Conservation (phyloP, 1,284 basidiomycete genomes). For the Marasmius oreades region DNA sequence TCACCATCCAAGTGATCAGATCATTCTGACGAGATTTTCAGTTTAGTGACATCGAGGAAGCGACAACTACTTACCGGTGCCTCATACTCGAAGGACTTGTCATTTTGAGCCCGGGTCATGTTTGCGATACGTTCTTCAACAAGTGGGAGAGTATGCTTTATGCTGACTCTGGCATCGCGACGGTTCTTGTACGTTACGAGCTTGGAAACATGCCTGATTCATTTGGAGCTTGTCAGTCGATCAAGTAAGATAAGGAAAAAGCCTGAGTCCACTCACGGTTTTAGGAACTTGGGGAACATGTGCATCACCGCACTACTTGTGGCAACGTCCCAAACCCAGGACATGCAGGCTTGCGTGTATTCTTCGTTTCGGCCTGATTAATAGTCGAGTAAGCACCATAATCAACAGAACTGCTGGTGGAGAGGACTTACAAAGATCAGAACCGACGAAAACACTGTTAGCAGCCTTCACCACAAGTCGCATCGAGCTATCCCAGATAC, state of each 20-base stretch:
- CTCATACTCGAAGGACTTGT: constrained; percentile 15
- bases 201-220: constrained; percentile 12
- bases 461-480: constrained; percentile 13
- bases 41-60: background rate
- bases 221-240: background rate
- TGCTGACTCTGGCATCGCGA: constrained; percentile 12
- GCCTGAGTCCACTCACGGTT: constrained; percentile 12
- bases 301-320: constrained; percentile 18
- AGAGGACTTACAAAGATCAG: constrained; percentile 17
- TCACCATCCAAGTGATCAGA: constrained; percentile 18
- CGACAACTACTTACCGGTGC: constrained; percentile 12
- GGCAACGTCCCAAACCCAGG: constrained; percentile 14
- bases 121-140: constrained; percentile 15
- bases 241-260: background rate
- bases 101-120: constrained; percentile 12
- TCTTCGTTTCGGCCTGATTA: constrained; percentile 16
- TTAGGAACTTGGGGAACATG: constrained; percentile 18
- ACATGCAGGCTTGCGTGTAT: constrained; percentile 13
- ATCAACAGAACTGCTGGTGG: background rate
- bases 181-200: constrained; percentile 18
- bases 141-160: constrained; percentile 17
- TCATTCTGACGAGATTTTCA: constrained; percentile 10
- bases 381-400: no score
- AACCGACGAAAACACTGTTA: constrained; percentile 17
- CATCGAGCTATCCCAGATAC: constrained; percentile 13